Evolutionary conservation across 768 basidiomycete species (phyloP).

Genomic region (Mrakia frigida): DNA sequence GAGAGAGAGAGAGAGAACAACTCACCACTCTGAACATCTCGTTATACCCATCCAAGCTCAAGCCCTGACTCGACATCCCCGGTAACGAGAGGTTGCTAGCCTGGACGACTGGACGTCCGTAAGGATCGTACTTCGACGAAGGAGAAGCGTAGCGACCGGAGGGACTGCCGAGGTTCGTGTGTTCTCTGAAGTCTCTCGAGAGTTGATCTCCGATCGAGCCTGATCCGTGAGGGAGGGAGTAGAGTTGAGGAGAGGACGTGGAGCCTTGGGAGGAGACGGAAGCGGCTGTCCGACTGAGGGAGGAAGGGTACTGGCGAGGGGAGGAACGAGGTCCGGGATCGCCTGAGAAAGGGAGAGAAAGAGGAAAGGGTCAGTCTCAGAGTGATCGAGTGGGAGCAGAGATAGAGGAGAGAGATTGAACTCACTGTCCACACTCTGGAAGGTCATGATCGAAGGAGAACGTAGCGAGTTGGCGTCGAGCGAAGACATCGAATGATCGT

Average conservation of each 20-base stretch:
- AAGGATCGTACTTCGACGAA: constrained; percentile 29
- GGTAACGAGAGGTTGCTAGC: constrained; percentile 36
- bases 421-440: constrained; percentile 36
- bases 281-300: constrained; percentile 31
- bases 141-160: constrained; percentile 27
- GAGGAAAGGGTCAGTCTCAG: constrained; percentile 11
- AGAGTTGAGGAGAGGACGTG: constrained; percentile 36
- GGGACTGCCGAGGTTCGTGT: constrained; percentile 37
- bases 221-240: constrained; percentile 36
- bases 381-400: background rate
- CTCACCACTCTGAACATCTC: constrained; percentile 42
- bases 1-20: background rate
- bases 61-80: constrained; percentile 36
- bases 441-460: constrained; percentile 39
- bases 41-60: constrained; percentile 30
- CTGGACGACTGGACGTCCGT: constrained; percentile 36
- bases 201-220: constrained; percentile 44
- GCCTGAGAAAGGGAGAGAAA: background rate
- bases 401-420: constrained; percentile 36
- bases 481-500: constrained; percentile 44
- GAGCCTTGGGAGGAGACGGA: constrained; percentile 37
- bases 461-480: constrained; percentile 37
- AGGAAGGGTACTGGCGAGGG: constrained; percentile 35
- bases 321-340: constrained; percentile 42
- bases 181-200: constrained; percentile 41